phyloP scores from a whole-genome alignment of 495 filamentous ascomycete genomes.

The Pyronema domesticum region DNA sequence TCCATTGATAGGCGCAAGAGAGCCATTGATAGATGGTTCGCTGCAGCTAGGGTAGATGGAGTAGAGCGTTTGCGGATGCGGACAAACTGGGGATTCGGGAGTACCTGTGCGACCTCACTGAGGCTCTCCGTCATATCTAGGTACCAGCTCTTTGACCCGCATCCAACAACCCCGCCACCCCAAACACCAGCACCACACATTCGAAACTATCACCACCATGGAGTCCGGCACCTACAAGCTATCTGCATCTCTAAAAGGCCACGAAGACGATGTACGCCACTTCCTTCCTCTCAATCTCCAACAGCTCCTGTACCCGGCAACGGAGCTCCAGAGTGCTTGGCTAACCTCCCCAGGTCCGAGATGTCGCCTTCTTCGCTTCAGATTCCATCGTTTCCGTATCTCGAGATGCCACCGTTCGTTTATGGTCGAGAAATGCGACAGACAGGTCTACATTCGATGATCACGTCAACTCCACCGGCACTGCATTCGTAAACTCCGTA shows the following conservation, averaged over 20 bases:
- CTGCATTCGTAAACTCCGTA: slow-evolving; percentile 69
- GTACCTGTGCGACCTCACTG: background rate
- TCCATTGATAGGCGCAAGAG: too few species aligned
- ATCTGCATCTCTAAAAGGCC: slow-evolving; percentile 60
- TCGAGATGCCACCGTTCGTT: slow-evolving; percentile 72
- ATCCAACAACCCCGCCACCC: background rate
- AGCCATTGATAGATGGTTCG: too few species aligned
- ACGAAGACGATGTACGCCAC: slow-evolving; percentile 62
- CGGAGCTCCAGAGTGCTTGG: background rate
- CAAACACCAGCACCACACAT: background rate
- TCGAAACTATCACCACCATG: background rate
- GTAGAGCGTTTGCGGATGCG: too few species aligned
- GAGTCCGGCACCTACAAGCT: slow-evolving; percentile 45
- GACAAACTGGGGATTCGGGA: too few species aligned
- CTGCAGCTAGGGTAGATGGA: too few species aligned
- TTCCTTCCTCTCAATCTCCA: slow-evolving; percentile 10
- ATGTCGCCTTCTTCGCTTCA: slow-evolving; percentile 59
- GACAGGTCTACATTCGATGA: slow-evolving; percentile 54
- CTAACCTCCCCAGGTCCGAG: slow-evolving; percentile 50
- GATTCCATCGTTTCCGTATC: slow-evolving; percentile 67
- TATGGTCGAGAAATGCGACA: slow-evolving; percentile 51
- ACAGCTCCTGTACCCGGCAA: slow-evolving; percentile 3
- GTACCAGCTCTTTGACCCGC: background rate
- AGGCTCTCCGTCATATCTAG: background rate
- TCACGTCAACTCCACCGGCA: slow-evolving; percentile 54